Base-by-base conservation (phyloP, 768 basidiomycete genomes). In the Leccinum uliginosum region DNA sequence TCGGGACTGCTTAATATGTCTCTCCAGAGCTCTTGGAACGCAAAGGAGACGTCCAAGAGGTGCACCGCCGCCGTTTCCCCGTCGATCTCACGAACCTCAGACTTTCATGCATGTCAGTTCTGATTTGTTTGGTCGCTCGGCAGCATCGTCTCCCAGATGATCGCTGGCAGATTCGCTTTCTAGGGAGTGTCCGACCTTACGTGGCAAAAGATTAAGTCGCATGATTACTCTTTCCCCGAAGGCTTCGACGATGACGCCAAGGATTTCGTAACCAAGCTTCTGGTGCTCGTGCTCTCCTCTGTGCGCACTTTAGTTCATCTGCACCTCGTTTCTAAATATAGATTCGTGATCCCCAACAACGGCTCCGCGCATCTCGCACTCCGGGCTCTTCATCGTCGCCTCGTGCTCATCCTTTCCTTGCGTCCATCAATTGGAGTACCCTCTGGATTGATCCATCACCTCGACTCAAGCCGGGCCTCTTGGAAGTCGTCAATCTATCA, bases 91-190 rank as follows among this genome's bases (percentile, higher is more conserved):
- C 27, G 26, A 12, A 29, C 14, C 48, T 49, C 35, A 55, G 35
- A 11, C 9, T 3, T 6, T 27, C 51, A 1, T 14, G 43, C n/a
- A 40, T n/a, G n/a, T 10, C 57, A 95, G 93, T 59, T 91, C 95
- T 40, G 97, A 98, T 71, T 79, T 93, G 9, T 29, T 29, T 99
- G 96, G 96, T 91, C 93, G 6, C 79, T 97, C 26, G 97, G 94
- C 2, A 98, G 96, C 72, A 87, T 98, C 47, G 73, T 98, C 19
- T 98, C 84, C 73, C 95, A 98, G 71, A 87, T 98, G 79, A 85
- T 98, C 51, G 83, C 89, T 14, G 96, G 95, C 35, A 83, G 83
- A 43, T 95, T 94, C 62, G 91, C 94, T 2, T 99, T 99, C 76
- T 83, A 90, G 60, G 94, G 89, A 4, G 77, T 86, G 6, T 93